Percentiles rank a stretch among this genome's conserved stretches.
Evolutionary conservation across 1,284 basidiomycete genomes (phyloP).

Genomic region (Melampsora americana): DNA sequence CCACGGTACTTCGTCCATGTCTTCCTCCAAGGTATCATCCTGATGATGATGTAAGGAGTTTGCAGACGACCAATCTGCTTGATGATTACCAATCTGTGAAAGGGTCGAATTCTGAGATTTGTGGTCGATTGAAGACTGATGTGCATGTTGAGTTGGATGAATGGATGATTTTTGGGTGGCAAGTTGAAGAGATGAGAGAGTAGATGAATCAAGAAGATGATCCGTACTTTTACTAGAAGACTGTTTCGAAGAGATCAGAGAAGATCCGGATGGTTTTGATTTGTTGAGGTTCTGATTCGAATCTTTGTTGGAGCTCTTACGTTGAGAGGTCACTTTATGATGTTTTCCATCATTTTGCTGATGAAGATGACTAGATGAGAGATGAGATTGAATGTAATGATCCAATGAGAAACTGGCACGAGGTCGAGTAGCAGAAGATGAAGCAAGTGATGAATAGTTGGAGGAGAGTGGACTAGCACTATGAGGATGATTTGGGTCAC

Average conservation of each 20-base stretch:
- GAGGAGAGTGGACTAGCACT: no score
- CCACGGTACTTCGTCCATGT: not conserved
- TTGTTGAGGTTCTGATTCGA: no score
- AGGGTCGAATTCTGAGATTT: not conserved
- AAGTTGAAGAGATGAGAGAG: not conserved
- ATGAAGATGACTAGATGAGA: not conserved
- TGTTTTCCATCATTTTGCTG: no score
- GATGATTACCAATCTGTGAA: no score
- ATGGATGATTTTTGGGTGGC: not conserved
- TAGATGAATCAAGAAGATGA: not conserved
- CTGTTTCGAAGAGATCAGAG: no score
- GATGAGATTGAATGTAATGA: constrained; percentile 14
- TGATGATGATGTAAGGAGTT: not conserved
- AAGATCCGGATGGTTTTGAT: no score
- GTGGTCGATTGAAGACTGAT: not conserved
- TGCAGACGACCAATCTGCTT: no score
- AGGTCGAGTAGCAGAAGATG: not conserved
- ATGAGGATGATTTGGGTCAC: not conserved
- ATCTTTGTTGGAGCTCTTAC: no score
- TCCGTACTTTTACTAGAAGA: not conserved
- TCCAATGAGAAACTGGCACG: not conserved
- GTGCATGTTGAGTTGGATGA: not conserved
- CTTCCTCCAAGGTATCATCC: not conserved
- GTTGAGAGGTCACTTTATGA: no score
- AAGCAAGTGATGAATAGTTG: not conserved